Base-by-base conservation (phyloP, 345 rosid species). In the Eucalyptus leucophloia region DNA sequence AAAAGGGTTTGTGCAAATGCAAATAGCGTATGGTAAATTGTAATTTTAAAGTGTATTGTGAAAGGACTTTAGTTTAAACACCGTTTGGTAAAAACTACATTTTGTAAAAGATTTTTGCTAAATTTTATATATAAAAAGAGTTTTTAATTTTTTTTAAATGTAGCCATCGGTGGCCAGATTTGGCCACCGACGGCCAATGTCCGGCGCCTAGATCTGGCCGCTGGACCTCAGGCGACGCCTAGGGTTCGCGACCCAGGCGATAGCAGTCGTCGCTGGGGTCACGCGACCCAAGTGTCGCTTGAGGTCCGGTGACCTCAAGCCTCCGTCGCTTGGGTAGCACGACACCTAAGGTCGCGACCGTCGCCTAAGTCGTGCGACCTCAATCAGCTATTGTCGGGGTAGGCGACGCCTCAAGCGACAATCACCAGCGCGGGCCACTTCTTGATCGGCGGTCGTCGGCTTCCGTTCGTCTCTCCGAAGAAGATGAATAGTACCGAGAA, bases 351-450 rank as follows among this genome's bases (percentile, higher is more conserved):
- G 56, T 53, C 4, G 2, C 10, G 4, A 53, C 0, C 0, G 7
- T 18, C 24, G 8, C 24, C 10, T 53, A 2, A 11, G 30, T 56
- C 13, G 0, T 0, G 30, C 3, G 1, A 56, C 62, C 12, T 51
- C 11, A 23, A 2, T 9, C 23, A 0, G 9, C 21, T 4, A 24
- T 8, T 4, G 56, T 0, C 23, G 24, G 24, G 58, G 60, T 56
- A 1, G 3, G 1, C 1, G 0, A 56, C 3, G 2, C 54, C 62
- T 56, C 13, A 9, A 1, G 30, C 6, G 6, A 56, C 6, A 3
- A 7, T 51, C 8, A 1, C 1, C 0, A 3, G 8, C 0, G 0
- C 3, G 4, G 8, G 54, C 19, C 19, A 51, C 8, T 51, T 7
- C 8, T 51, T 18, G 7, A 18, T 7, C 1, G 2, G 8, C 21